Base-by-base conservation (phyloP, 371 early-diverging fungal genomes). In the Mucor racemosus region DNA sequence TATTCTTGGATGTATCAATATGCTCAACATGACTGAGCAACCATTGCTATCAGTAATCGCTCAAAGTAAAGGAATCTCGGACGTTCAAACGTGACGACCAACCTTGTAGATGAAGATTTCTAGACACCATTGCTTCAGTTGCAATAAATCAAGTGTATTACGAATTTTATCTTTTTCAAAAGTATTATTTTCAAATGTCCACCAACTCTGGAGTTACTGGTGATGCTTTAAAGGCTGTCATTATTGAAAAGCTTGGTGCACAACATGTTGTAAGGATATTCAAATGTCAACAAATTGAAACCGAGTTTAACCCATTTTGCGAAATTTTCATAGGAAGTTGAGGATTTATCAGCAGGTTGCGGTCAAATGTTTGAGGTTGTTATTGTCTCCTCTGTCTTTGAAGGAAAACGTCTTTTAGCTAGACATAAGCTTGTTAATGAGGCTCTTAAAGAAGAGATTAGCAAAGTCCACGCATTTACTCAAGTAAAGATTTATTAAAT, bases 351-450 rank as follows among this genome's bases (percentile, higher is more conserved):
- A 17, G 79, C 79, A 38, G 94, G 94, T 38, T 94, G 94, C 75
- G 94, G 94, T 31, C 91, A 92, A 73, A 88, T 85, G 84, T 92
- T 89, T 75, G 90, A 92, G 53, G 90, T 91, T 26, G 68, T 86
- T 36, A 90, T 94, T 41, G 92, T 94, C 2, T 90, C 91, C 19
- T 68, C 83, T 60, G 36, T 80, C 56, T 94, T 94, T 71, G 88
- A 86, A 64, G 92, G 90, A 48, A 91, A 90, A 73, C 74, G 88
- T 13, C 69, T 87, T 15, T 81, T 94, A 14, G 87, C 88, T 61
- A 85, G 91, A 72, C 94, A 94, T 66, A 82, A 88, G 74, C 73
- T 94, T 68, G 94, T 94, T 6, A 94, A 94, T 71, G 91, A 91
- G 54, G 83, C 87, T 0, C 78, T 88, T 60, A 92, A 92, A 78